These are phyloP conservation scores for Paramecium biaurelia DNA, from an alignment of 73 alveolate genomes.

Conservation along the genomic window DNA sequence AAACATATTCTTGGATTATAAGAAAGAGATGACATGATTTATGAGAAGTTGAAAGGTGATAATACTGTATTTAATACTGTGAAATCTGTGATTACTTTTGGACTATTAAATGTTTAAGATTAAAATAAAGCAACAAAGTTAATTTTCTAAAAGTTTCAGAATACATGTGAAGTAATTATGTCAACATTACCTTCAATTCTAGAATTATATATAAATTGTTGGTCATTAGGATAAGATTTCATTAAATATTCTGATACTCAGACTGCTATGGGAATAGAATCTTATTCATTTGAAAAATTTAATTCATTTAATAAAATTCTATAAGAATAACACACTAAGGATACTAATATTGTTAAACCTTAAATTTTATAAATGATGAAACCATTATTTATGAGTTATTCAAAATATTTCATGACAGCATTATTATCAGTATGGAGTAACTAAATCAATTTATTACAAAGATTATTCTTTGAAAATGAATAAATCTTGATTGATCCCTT, in stretches of 20 bases:
- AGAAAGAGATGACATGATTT: constrained; percentile 54
- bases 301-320: constrained; percentile 49
- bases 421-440: constrained; percentile 36
- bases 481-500: constrained; percentile 3
- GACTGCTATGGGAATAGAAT: constrained; percentile 53
- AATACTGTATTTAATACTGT: background rate
- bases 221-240: constrained; percentile 40
- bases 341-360: constrained; percentile 49
- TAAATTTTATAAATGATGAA: constrained; percentile 52
- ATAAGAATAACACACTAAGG: constrained; percentile 32
- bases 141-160: constrained; percentile 22
- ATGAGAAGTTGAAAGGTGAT: background rate
- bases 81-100: constrained; percentile 52
- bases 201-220: constrained; percentile 58
- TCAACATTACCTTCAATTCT: constrained; percentile 18
- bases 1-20: constrained; percentile 50
- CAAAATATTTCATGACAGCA: constrained; percentile 52
- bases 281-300: constrained; percentile 47
- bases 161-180: constrained; percentile 54
- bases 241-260: constrained; percentile 11
- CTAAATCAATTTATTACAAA: background rate
- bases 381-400: constrained; percentile 45
- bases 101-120: constrained; percentile 44
- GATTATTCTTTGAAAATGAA: background rate
- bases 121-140: background rate